phyloP scores from a whole-genome alignment of 352 stramenopile species.

The Pythium brachiatum region DNA sequence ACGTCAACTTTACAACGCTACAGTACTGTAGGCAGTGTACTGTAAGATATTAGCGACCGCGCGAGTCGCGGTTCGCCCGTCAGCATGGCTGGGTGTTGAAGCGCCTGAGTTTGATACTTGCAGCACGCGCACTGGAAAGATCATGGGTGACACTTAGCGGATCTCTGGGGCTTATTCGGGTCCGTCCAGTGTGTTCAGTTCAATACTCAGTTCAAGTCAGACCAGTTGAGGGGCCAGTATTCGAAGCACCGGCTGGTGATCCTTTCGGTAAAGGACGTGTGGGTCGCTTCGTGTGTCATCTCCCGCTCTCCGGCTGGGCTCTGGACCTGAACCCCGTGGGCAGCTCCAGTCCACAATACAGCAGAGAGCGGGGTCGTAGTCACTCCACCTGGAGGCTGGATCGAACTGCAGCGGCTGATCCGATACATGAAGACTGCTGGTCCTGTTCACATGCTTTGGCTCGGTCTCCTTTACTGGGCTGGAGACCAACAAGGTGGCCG shows the following conservation, averaged over 20 bases:
- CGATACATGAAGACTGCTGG: background rate
- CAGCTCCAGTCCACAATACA: background rate
- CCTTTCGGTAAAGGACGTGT: background rate
- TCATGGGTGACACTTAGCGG: background rate
- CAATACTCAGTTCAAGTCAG: background rate
- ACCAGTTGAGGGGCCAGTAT: background rate
- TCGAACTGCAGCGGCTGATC: background rate
- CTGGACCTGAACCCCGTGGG: background rate
- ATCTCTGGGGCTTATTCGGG: background rate
- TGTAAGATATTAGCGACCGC: background rate
- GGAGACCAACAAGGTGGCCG: background rate
- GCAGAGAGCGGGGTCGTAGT: background rate
- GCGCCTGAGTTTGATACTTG: background rate
- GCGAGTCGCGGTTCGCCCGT: background rate
- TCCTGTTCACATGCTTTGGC: background rate
- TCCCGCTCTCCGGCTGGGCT: background rate
- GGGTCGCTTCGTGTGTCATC: background rate
- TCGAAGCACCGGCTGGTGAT: slow-evolving; percentile 1
- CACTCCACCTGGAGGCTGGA: background rate
- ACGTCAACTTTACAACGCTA: background rate
- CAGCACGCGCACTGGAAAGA: background rate
- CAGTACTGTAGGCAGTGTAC: background rate
- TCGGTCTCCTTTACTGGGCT: background rate
- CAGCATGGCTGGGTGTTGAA: background rate
- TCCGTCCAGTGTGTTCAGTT: background rate